A percentile compares a stretch with the other conserved stretches of the same genome.
These are phyloP conservation scores for Alternaria atra DNA, from an alignment of 2,329 filamentous ascomycete genomes.

Conservation along the genomic window DNA sequence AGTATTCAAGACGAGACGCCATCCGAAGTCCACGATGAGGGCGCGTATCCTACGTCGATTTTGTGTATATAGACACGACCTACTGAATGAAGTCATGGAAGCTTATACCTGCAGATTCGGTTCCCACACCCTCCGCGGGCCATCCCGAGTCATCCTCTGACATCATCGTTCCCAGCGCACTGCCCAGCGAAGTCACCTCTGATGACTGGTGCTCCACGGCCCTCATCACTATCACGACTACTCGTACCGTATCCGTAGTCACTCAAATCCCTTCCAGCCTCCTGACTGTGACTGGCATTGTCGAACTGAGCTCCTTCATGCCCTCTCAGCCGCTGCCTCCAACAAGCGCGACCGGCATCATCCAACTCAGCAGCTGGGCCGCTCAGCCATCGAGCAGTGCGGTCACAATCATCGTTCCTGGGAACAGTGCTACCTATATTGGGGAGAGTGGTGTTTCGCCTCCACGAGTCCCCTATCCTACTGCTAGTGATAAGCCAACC, in stretches of 20 bases:
- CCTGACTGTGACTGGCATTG: neutral
- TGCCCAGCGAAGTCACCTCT: neutral
- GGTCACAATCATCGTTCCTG: neutral
- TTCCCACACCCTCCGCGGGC: neutral
- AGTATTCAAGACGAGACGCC: slow-evolving; percentile 50
- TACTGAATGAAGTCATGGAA: neutral
- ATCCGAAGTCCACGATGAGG: slow-evolving; percentile 29
- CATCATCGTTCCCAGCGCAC: neutral
- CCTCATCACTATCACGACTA: slow-evolving; percentile 1
- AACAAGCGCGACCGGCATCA: neutral
- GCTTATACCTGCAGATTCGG: neutral
- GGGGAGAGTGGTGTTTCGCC: neutral
- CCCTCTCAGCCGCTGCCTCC: neutral
- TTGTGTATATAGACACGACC: slow-evolving; percentile 18
- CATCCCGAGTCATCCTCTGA: neutral
- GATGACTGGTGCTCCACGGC: neutral
- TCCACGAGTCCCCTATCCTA: slow-evolving; percentile 22
- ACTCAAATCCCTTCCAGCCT: slow-evolving; percentile 2
- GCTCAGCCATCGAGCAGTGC: neutral
- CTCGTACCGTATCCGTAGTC: slow-evolving; percentile 3
- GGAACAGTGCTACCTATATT: neutral
- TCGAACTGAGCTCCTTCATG: neutral
- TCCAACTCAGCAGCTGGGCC: neutral
- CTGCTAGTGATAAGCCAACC: slow-evolving; percentile 4
- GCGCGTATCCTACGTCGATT: slow-evolving; percentile 40